Evolutionary conservation across 2,329 filamentous ascomycete genomes (phyloP), one percentile per base, ranked within the genome.

Genomic region (Colletotrichum tropicale): DNA sequence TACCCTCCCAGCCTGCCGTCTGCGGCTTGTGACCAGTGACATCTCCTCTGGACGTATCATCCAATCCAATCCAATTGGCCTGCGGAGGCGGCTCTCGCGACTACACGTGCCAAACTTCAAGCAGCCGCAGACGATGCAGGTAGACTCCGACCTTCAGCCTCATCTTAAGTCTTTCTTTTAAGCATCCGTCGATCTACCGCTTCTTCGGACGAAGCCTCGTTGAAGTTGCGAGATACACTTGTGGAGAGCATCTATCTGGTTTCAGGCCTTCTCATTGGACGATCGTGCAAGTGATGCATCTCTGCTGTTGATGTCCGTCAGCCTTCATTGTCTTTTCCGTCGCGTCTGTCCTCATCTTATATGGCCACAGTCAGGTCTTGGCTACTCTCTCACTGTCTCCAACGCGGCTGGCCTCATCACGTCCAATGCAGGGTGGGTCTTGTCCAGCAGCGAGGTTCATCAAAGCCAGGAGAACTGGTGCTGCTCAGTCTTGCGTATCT

Each of bases 241-340:
- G 18, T 21, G 43, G 43, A 21, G 18, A 21, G 43, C 43, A 4
- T 48, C 18, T 21, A 10, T 12, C 18, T 48, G 8, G 43, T 12
- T 48, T 12, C 9, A 48, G 9, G 18, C 43, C 5, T 21, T 48
- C 18, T 21, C 18, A 48, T 48, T 48, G 43, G 43, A 6, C 18
- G 9, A 21, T 21, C 10, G 38, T 43, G 5, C 43, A 12, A 48
- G 43, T 48, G 43, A 1, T n/a, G 38, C 12, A 21, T 21, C 18
- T 48, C 38, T 48, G 38, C 38, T 21, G 9, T 13, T 13, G 43
- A 13, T 21, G 9, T 48, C 43, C 13, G 43, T 1, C 43, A n/a
- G 18, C 18, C 43, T 0, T 0, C 43, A 0, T 48, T 0, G n/a
- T 21, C 43, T 48, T 48, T 21, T 48, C 43, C 9, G 18, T 12